A percentile compares a stretch with the other conserved stretches of the same genome.
phyloP scores from a whole-genome alignment of 2,329 filamentous ascomycete genomes.

The Knufia fluminis region DNA sequence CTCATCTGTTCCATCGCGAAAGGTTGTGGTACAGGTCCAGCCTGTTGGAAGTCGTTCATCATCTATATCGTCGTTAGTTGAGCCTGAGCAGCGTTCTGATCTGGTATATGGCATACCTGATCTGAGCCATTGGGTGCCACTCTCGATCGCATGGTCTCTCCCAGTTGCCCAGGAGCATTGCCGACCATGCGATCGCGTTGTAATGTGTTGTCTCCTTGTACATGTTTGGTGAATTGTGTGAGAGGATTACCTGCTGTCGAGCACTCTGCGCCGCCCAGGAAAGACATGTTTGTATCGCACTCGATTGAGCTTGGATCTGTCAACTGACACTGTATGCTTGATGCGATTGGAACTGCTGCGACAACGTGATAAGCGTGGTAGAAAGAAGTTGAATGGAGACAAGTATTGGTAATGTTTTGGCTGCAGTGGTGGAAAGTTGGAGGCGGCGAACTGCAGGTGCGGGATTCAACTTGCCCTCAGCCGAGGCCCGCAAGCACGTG shows the following conservation, averaged over 20 bases:
- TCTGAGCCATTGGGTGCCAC: slow-evolving; percentile 63
- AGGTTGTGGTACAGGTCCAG: slow-evolving; percentile 44
- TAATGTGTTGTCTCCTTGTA: slow-evolving; percentile 88
- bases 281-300: slow-evolving; percentile 59
- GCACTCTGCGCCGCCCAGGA: slow-evolving; percentile 91
- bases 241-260: slow-evolving; percentile 93
- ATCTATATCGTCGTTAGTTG: slow-evolving; percentile 48
- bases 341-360: too few species aligned
- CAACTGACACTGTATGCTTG: too few species aligned
- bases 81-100: neutral
- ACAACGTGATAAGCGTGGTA: too few species aligned
- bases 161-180: slow-evolving; percentile 58
- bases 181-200: slow-evolving; percentile 84
- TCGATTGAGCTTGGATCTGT: neutral
- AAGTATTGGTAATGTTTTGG: too few species aligned
- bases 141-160: slow-evolving; percentile 69
- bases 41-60: slow-evolving; percentile 88
- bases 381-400: too few species aligned
- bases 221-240: slow-evolving; percentile 94
- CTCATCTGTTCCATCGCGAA: slow-evolving; percentile 61
- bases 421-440: too few species aligned
- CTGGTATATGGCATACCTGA: slow-evolving; percentile 41
- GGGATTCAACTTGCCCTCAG: too few species aligned
- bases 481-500: too few species aligned
- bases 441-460: too few species aligned